Conservation (phyloP, 306 rosid genomes). For the Betula pendula region DNA sequence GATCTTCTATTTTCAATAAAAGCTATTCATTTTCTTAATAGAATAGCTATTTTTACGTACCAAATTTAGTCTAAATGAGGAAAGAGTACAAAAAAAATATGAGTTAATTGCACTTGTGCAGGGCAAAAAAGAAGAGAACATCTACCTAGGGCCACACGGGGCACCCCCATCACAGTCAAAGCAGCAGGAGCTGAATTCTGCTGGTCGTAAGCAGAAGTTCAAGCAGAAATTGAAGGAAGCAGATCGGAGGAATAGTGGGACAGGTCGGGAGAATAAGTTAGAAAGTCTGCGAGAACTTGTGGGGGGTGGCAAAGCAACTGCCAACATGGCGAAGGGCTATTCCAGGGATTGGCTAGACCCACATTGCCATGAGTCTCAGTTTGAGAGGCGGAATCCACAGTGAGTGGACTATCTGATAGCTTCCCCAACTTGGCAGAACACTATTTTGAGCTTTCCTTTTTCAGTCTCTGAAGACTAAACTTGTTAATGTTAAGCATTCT, state of each 20-base stretch:
- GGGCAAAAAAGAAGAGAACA: constrained; percentile 69
- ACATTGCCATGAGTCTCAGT: constrained; percentile 86
- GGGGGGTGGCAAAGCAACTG: constrained; percentile 57
- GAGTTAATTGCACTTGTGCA: constrained; percentile 25
- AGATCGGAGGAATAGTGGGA: constrained; percentile 56
- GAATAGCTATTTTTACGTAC: no score
- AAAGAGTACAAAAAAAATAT: no score
- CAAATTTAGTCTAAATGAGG: no score
- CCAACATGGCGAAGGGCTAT: constrained; percentile 51
- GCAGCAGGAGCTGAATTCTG: constrained; percentile 58
- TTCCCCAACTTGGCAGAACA: neutral
- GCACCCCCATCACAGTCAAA: constrained; percentile 85
- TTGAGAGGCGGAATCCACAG: constrained; percentile 63
- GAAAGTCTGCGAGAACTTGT: constrained; percentile 90
- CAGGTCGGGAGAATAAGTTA: constrained; percentile 83
- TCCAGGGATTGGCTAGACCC: constrained; percentile 91
- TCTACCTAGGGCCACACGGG: constrained; percentile 93
- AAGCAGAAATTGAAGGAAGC: constrained; percentile 95
- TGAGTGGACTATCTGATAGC: constrained; percentile 21
- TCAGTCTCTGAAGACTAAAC: constrained; percentile 23
- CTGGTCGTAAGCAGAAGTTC: constrained; percentile 69
- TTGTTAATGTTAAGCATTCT: constrained; percentile 33
- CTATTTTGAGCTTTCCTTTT: constrained; percentile 15
- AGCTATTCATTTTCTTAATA: no score
- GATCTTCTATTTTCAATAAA: no score